phyloP scores from a whole-genome alignment of 345 rosid genomes.

The Orychophragmus violaceus region DNA sequence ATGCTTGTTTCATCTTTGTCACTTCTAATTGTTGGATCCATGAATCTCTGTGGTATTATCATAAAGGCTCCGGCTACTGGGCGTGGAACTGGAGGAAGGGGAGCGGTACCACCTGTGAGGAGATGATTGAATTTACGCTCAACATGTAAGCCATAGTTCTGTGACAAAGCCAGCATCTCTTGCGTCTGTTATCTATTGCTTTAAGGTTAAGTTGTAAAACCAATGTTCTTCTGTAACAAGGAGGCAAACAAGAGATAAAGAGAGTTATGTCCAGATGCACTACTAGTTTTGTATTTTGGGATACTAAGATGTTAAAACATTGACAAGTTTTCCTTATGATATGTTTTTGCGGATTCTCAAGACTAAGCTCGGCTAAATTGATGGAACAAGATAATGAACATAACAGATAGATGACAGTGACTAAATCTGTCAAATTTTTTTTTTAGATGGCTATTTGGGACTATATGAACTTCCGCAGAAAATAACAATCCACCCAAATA shows the following conservation, averaged over 20 bases:
- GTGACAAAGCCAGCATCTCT: background rate
- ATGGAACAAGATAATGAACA: background rate
- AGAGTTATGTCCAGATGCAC: constrained; percentile 8
- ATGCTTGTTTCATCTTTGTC: background rate
- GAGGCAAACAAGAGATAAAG: constrained; percentile 6
- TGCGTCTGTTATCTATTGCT: constrained; percentile 18
- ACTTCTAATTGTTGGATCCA: constrained; percentile 5
- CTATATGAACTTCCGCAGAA: too few species aligned
- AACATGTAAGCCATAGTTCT: constrained; percentile 11
- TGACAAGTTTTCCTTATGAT: background rate
- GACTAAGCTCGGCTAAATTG: background rate
- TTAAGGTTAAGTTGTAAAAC: constrained; percentile 17
- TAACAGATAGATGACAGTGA: background rate
- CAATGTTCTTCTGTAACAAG: constrained; percentile 9
- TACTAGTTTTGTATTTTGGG: constrained; percentile 12
- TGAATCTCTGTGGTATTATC: background rate
- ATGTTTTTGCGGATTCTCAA: background rate
- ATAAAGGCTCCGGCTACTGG: constrained; percentile 68
- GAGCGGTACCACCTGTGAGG: constrained; percentile 72
- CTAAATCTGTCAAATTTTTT: background rate
- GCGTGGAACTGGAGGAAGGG: constrained; percentile 82
- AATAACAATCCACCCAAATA: too few species aligned
- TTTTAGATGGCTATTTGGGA: background rate
- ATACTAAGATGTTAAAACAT: background rate
- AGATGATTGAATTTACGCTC: constrained; percentile 37